Base-by-base conservation (phyloP, 1,284 basidiomycete genomes). In the Phellopilus nigrolimitatus region DNA sequence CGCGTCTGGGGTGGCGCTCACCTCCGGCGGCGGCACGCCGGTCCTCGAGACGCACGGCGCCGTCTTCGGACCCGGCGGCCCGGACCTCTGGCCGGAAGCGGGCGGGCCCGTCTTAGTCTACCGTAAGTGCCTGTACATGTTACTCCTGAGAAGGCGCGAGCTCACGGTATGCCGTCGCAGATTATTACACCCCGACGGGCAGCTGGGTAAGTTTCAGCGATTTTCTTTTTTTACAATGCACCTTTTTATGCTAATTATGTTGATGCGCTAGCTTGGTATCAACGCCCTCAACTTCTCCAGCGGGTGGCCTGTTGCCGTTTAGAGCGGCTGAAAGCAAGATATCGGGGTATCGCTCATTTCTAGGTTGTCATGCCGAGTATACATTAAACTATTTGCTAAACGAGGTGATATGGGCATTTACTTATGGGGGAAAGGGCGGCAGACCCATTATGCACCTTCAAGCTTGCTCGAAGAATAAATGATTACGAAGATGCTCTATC, bases 11-110 rank as follows among this genome's bases (percentile, higher is more conserved):
- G 72, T 75, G n/a, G 59, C 69, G 1, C 62, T 79, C 31, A 67
- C 67, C 13, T 56, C 64, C 10, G 78, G 78, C 42, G 78, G 78
- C 30, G 79, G 78, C 24, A 79, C 76, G 5, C 65, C 75, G 8
- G 71, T 81, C 27, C 65, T 81, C 5, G 71, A 60, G 3, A 65
- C 68, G 24, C 76, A 80, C 54, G 77, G 66, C 40, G 65, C 57
- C 24, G 74, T 75, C 34, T 53, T 71, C 51, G 78, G 73, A 0
- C 73, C 73, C 17, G 73, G 73, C 36, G 72, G 73, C 4, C 69
- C 72, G 56, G 67, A 68, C 51, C 21, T 74, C 22, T 58, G 67
- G 50, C 50, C 54, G 5, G 72, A 73, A 51, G 47, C 28, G 4
- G 71, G 71, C 55, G 71, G 68, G 10, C 57, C 62, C 19, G 60